These are phyloP conservation scores for Nicotiana paniculata DNA, from an alignment of 257 asterid genomes.

Conservation along the genomic window DNA sequence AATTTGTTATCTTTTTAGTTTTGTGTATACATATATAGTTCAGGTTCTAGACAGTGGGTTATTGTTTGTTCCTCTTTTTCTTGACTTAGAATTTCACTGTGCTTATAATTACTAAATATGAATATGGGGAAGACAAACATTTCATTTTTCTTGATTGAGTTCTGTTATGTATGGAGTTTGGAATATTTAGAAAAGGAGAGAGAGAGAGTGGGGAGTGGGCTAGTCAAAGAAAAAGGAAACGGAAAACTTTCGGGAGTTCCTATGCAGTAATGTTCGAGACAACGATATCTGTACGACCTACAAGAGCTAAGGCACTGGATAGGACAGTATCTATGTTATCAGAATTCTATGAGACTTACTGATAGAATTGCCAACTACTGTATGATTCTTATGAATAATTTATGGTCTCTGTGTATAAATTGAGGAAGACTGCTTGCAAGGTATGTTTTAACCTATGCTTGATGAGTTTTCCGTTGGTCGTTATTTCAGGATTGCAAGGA, in stretches of 20 bases:
- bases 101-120: neutral
- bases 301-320: neutral
- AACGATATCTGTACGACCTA: neutral
- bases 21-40: no score
- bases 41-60: neutral
- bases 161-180: neutral
- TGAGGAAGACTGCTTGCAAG: neutral
- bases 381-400: neutral
- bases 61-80: neutral
- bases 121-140: neutral
- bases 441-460: neutral
- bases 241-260: neutral
- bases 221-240: neutral
- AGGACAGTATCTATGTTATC: neutral
- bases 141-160: neutral
- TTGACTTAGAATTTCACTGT: neutral
- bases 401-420: neutral
- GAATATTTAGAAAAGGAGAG: neutral
- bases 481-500: slow-evolving; percentile 68
- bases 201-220: neutral
- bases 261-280: neutral
- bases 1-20: neutral
- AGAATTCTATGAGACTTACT: neutral
- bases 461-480: neutral
- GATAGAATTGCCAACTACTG: neutral